These are phyloP conservation scores for Dendrostoma leiphaemia DNA, from an alignment of 2,329 filamentous ascomycete species.

Conservation along the genomic window DNA sequence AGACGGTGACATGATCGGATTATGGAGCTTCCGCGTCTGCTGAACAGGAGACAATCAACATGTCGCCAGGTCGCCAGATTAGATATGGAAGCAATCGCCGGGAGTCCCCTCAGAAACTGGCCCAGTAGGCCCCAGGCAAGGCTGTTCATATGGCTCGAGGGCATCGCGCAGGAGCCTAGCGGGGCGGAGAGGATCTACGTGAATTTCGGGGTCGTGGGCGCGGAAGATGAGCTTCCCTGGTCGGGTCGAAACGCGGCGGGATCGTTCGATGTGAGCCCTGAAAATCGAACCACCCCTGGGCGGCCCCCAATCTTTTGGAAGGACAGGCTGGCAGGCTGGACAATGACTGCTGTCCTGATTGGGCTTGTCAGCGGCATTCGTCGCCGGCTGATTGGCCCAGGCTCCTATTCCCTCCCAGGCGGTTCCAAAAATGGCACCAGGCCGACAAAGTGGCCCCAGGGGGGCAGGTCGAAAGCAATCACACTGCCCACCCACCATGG, in stretches of 20 bases:
- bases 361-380: neutral
- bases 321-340: too few relatives aligned
- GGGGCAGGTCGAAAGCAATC: slow-evolving; percentile 2
- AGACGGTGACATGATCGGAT: slow-evolving; percentile 1
- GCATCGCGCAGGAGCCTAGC: neutral
- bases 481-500: neutral
- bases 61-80: slow-evolving; percentile 1
- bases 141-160: slow-evolving; percentile 3
- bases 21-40: neutral
- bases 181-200: slow-evolving; percentile 1
- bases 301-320: too few relatives aligned
- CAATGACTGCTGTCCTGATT: slow-evolving; percentile 4
- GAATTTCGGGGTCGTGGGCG: neutral
- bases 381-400: slow-evolving; percentile 3
- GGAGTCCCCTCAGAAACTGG: neutral
- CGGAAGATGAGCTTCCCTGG: slow-evolving; percentile 6
- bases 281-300: slow-evolving; percentile 10
- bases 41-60: neutral
- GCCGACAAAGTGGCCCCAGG: neutral
- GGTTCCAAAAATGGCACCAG: neutral
- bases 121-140: neutral
- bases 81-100: neutral
- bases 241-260: slow-evolving; percentile 1
- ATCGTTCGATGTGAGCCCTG: slow-evolving; percentile 13
- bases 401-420: neutral